These are phyloP conservation scores for Dicorynia guianensis DNA, from an alignment of 306 rosid genomes.

Conservation along the genomic window DNA sequence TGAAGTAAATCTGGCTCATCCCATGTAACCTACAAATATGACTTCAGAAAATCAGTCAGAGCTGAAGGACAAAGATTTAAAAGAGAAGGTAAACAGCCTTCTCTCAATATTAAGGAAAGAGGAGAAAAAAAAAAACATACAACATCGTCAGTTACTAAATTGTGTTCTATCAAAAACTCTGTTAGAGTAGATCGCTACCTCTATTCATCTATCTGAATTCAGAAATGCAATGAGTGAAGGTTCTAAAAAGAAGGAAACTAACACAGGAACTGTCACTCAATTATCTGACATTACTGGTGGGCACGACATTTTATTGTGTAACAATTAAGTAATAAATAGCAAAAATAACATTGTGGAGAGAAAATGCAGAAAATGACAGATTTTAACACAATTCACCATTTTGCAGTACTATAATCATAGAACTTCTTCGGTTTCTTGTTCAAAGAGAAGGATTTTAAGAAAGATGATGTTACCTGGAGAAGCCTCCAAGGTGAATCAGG, in stretches of 20 bases:
- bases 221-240: not conserved
- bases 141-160: not conserved
- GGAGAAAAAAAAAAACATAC: not conserved
- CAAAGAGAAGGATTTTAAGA: not conserved
- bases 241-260: not conserved
- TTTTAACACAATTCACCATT: not conserved
- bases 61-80: not conserved
- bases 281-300: conserved; percentile 9
- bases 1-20: conserved; percentile 94
- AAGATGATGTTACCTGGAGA: conserved; percentile 76
- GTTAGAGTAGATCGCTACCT: not conserved
- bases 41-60: conserved; percentile 38
- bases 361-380: not conserved
- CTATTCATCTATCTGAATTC: conserved; percentile 7
- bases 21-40: conserved; percentile 79
- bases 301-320: conserved; percentile 11
- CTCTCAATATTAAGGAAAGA: conserved; percentile 6
- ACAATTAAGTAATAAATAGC: not conserved
- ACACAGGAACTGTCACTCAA: not conserved
- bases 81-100: not conserved
- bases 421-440: conserved; percentile 10
- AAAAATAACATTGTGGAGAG: not conserved
- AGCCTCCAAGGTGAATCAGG: conserved; percentile 95
- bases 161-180: not conserved
- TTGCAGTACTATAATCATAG: conserved; percentile 13